Evolutionary conservation across 2,329 filamentous ascomycete genomes (phyloP).

Genomic region (Hypoxylon sp.): DNA sequence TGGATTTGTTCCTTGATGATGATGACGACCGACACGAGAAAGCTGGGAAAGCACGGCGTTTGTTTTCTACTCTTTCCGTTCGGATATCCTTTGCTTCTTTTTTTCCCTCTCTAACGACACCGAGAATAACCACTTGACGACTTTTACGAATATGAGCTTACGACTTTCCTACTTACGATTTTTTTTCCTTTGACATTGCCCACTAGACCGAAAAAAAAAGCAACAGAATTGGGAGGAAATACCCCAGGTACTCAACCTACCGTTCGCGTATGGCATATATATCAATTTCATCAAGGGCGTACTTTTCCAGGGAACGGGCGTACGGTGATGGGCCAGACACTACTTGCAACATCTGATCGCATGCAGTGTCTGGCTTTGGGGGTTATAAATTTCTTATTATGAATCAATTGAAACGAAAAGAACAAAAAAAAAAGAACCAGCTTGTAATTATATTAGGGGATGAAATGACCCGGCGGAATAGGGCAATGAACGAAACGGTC

Average conservation of each 20-base stretch:
- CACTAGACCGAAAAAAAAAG: neutral
- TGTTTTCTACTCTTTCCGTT: conserved; percentile 14
- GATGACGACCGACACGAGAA: conserved; percentile 32
- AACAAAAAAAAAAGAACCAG: neutral
- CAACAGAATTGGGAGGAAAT: neutral
- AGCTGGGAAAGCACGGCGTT: conserved; percentile 35
- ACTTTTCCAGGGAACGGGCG: conserved; percentile 9
- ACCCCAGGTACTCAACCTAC: neutral
- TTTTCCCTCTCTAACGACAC: conserved; percentile 23
- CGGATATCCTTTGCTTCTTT: conserved; percentile 17
- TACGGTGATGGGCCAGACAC: neutral
- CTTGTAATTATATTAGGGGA: conserved; percentile 6
- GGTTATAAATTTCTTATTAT: neutral
- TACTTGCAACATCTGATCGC: neutral
- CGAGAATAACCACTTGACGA: conserved; percentile 8
- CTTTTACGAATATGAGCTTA: conserved; percentile 30
- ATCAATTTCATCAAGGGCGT: neutral
- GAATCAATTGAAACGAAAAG: neutral
- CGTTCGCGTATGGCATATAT: conserved; percentile 10
- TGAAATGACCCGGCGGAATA: neutral
- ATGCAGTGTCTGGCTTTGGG: neutral
- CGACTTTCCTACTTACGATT: conserved; percentile 11
- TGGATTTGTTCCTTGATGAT: conserved; percentile 21
- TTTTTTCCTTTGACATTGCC: neutral
- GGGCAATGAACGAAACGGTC: neutral